These are phyloP conservation scores for Kwoniella dejecticola DNA, from an alignment of 768 basidiomycete genomes.

Conservation along the genomic window DNA sequence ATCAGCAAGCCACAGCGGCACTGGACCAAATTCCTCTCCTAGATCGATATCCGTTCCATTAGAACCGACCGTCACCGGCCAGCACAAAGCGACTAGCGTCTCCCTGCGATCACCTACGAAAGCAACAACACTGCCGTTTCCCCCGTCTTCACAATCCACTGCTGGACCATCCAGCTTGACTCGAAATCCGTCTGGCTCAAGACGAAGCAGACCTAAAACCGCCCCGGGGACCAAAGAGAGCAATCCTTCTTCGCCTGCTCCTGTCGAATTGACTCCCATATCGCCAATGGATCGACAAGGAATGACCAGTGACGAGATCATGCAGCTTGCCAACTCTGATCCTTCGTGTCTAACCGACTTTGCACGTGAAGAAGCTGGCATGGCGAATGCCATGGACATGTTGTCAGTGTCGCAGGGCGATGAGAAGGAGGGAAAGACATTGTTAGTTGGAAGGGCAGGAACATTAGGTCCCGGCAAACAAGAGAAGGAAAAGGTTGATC, in stretches of 20 bases:
- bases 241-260: not conserved
- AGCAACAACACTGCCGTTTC: not conserved
- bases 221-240: constrained; percentile 26
- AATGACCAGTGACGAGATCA: not conserved
- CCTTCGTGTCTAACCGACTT: constrained; percentile 22
- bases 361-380: constrained; percentile 15
- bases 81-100: not conserved
- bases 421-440: constrained; percentile 7
- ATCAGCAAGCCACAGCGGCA: constrained; percentile 19
- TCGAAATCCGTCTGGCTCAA: constrained; percentile 15
- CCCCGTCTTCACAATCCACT: constrained; percentile 1
- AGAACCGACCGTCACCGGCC: constrained; percentile 22
- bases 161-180: constrained; percentile 22
- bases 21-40: constrained; percentile 5
- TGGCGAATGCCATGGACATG: constrained; percentile 36
- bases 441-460: constrained; percentile 32
- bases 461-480: constrained; percentile 1
- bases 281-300: constrained; percentile 1
- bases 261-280: not conserved
- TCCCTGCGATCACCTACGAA: constrained; percentile 1
- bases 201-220: constrained; percentile 37
- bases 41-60: constrained; percentile 18
- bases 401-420: constrained; percentile 17
- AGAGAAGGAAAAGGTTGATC: too few relatives aligned
- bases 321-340: constrained; percentile 10